Evolutionary conservation across 2,329 filamentous ascomycete genomes (phyloP).

Genomic region (Fragosphaeria purpurea): DNA sequence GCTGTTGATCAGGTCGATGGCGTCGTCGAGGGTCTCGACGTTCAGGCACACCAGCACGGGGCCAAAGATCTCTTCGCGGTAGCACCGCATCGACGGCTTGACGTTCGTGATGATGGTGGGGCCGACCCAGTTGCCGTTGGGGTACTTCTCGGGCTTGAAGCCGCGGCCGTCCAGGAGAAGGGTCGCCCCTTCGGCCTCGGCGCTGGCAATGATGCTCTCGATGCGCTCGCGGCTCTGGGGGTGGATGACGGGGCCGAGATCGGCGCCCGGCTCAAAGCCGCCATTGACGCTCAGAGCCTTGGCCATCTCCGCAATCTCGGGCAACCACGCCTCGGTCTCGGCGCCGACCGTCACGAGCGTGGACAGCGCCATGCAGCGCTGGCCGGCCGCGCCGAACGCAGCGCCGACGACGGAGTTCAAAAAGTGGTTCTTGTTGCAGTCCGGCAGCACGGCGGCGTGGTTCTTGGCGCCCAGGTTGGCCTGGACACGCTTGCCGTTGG

Average conservation of each 20-base stretch:
- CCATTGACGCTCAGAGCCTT: conserved; percentile 65
- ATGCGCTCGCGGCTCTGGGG: conserved; percentile 71
- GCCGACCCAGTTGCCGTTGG: conserved; percentile 75
- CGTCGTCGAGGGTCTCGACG: conserved; percentile 67
- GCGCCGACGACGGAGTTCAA: conserved; percentile 76
- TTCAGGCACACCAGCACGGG: conserved; percentile 76
- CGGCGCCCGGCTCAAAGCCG: conserved; percentile 70
- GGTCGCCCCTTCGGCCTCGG: conserved; percentile 70
- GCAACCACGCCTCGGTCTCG: conserved; percentile 74
- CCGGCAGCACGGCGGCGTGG: conserved; percentile 73
- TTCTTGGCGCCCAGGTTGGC: conserved; percentile 85
- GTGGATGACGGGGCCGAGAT: conserved; percentile 74
- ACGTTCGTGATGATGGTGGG: conserved; percentile 78
- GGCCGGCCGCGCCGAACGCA: conserved; percentile 74
- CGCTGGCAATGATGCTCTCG: conserved; percentile 62
- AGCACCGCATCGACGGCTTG: conserved; percentile 72
- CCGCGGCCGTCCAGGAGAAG: conserved; percentile 75
- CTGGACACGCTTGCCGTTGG: conserved; percentile 81
- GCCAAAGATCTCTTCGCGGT: conserved; percentile 77
- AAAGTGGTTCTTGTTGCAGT: conserved; percentile 85
- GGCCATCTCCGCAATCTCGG: conserved; percentile 66
- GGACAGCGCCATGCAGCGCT: conserved; percentile 79
- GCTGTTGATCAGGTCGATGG: conserved; percentile 69
- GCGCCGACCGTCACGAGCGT: conserved; percentile 69
- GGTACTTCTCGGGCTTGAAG: conserved; percentile 66